phyloP scores from a whole-genome alignment of 2,329 filamentous ascomycete species.

The Aspergillus pseudoterreus region DNA sequence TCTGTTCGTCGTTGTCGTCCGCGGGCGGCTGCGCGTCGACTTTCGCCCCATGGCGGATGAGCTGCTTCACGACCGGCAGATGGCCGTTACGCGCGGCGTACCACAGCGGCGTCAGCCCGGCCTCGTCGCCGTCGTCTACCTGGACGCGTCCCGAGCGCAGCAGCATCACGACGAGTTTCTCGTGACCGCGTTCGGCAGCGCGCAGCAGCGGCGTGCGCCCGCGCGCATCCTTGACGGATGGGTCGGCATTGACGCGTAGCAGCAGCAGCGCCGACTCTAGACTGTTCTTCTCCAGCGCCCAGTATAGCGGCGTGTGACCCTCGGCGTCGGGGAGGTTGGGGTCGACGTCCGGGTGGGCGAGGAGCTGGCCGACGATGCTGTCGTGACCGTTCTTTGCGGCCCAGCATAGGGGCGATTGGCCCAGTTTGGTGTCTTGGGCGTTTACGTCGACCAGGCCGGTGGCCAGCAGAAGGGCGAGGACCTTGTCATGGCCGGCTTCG shows the following conservation, averaged over 20 bases:
- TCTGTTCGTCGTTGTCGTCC: slow-evolving; percentile 1
- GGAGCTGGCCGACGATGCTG: slow-evolving; percentile 11
- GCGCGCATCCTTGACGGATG: slow-evolving; percentile 6
- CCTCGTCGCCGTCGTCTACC: slow-evolving; percentile 17
- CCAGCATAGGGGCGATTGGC: slow-evolving; percentile 17
- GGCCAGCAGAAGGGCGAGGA: slow-evolving; percentile 15
- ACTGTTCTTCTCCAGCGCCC: slow-evolving; percentile 18
- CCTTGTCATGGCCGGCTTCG: slow-evolving; percentile 18
- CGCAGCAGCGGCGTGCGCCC: slow-evolving; percentile 11
- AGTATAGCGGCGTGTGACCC: slow-evolving; percentile 15
- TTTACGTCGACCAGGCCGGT: slow-evolving; percentile 13
- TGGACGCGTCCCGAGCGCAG: slow-evolving; percentile 18
- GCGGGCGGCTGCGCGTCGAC: slow-evolving; percentile 11
- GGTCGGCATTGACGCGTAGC: slow-evolving; percentile 13
- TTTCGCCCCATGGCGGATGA: slow-evolving; percentile 17
- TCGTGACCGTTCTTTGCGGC: slow-evolving; percentile 17
- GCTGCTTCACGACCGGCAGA: slow-evolving; percentile 15
- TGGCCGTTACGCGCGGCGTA: slow-evolving; percentile 21
- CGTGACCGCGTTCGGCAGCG: slow-evolving; percentile 17
- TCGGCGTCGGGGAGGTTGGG: slow-evolving; percentile 12
- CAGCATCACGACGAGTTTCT: slow-evolving; percentile 20
- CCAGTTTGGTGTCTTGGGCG: slow-evolving; percentile 8
- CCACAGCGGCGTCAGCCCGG: slow-evolving; percentile 18
- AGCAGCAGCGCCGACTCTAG: slow-evolving; percentile 18
- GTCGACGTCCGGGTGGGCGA: slow-evolving; percentile 13